phyloP scores from a whole-genome alignment of 306 rosid genomes.

The Cucurbita argyrosperma region DNA sequence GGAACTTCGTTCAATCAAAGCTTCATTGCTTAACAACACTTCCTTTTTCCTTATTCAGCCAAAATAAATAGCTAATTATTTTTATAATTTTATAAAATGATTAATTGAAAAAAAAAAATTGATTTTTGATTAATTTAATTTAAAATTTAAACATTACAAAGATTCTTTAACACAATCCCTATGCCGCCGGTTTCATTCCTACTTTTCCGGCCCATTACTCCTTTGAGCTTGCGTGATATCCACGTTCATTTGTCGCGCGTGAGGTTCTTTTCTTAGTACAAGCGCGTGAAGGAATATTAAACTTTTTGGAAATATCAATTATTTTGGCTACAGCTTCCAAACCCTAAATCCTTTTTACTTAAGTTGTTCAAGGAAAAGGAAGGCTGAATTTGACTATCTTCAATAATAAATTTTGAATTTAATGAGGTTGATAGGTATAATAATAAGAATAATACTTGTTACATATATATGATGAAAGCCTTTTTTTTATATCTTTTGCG shows the following conservation, averaged over 20 bases:
- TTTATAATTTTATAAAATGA: not conserved
- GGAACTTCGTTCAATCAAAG: slow-evolving; percentile 7
- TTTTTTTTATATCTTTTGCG: no score
- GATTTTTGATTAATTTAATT: not conserved
- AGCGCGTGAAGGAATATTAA: not conserved
- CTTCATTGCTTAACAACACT: no score
- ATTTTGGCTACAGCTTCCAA: not conserved
- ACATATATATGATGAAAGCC: no score
- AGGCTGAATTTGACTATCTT: no score
- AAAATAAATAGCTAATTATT: not conserved
- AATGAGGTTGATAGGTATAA: no score
- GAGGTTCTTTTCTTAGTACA: not conserved
- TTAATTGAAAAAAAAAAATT: not conserved
- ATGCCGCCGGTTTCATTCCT: not conserved
- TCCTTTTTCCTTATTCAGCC: no score
- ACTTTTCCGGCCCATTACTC: not conserved
- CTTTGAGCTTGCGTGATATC: not conserved
- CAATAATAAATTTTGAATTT: no score
- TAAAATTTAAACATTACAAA: not conserved
- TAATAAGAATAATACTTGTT: no score
- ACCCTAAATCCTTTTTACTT: no score
- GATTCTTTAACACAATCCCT: slow-evolving; percentile 8
- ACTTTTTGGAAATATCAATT: not conserved
- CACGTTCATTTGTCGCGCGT: not conserved
- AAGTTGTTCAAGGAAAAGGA: no score